A percentile compares a stretch with the other conserved stretches of the same genome.
Conservation (phyloP, 2,329 filamentous ascomycete genomes). For the Pezicula radicicola region DNA sequence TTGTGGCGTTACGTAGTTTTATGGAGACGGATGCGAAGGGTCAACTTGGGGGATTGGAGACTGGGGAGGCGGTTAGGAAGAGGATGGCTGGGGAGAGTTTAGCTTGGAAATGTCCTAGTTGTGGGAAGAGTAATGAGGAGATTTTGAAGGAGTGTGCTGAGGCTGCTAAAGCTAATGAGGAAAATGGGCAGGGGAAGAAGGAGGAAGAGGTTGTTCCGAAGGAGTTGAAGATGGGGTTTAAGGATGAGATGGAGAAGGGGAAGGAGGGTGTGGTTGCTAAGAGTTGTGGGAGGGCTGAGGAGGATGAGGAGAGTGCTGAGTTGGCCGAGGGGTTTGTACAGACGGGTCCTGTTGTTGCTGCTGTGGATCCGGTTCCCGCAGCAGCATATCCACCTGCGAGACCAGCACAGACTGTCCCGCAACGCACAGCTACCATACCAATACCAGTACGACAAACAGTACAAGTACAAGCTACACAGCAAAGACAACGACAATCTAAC, state of each 20-base stretch:
- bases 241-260: slow-evolving; percentile 62
- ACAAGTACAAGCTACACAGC: slow-evolving; percentile 12
- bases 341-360: slow-evolving; percentile 35
- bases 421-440: slow-evolving; percentile 25
- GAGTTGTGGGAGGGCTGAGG: slow-evolving; percentile 6
- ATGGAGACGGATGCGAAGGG: slow-evolving; percentile 90
- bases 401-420: slow-evolving; percentile 30
- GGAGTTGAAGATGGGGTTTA: slow-evolving; percentile 61
- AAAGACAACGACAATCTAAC: slow-evolving; percentile 28
- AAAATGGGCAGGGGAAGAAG: slow-evolving; percentile 33
- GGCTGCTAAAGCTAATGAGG: slow-evolving; percentile 38
- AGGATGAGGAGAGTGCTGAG: slow-evolving; percentile 41
- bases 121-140: slow-evolving; percentile 68
- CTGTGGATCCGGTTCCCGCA: slow-evolving; percentile 13
- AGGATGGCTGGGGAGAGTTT: slow-evolving; percentile 66
- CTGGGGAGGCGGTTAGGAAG: slow-evolving; percentile 62
- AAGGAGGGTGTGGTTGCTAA: too few relatives aligned
- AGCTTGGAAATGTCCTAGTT: slow-evolving; percentile 66
- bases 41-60: slow-evolving; percentile 87
- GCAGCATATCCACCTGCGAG: slow-evolving; percentile 18
- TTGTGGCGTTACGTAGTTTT: slow-evolving; percentile 77
- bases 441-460: slow-evolving; percentile 19
- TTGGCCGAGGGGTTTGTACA: slow-evolving; percentile 57
- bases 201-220: slow-evolving; percentile 44
- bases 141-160: slow-evolving; percentile 71